Evolutionary conservation across 73 alveolate genomes (phyloP).

Genomic region (Paramecium octaurelia): DNA sequence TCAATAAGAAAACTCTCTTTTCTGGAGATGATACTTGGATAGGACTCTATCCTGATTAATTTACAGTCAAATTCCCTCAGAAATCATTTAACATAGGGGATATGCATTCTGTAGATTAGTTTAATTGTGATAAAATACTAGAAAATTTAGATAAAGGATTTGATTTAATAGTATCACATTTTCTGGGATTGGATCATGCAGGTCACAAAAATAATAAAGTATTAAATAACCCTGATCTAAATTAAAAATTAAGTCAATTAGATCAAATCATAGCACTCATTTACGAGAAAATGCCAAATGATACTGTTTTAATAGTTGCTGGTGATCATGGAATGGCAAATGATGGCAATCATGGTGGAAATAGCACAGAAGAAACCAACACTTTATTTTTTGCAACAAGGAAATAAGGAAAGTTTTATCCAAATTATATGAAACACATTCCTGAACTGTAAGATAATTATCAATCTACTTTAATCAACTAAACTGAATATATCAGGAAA

Average conservation of each 20-base stretch:
- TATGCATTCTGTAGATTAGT: slow-evolving; percentile 53
- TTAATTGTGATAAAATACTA: neutral
- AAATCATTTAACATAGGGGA: slow-evolving; percentile 71
- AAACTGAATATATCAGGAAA: neutral
- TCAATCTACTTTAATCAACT: neutral
- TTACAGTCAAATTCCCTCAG: slow-evolving; percentile 58
- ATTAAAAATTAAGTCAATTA: slow-evolving; percentile 61
- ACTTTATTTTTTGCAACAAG: slow-evolving; percentile 50
- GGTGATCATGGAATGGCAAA: slow-evolving; percentile 90
- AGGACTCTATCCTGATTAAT: slow-evolving; percentile 64
- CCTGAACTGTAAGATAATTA: neutral
- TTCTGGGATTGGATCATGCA: slow-evolving; percentile 83
- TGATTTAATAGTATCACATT: slow-evolving; percentile 63
- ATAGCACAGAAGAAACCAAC: slow-evolving; percentile 55
- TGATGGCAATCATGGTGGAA: slow-evolving; percentile 83
- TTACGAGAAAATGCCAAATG: slow-evolving; percentile 57
- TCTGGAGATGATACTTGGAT: slow-evolving; percentile 83
- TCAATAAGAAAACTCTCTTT: slow-evolving; percentile 50
- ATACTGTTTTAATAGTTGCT: slow-evolving; percentile 62
- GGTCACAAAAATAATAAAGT: slow-evolving; percentile 68
- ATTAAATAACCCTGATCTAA: neutral
- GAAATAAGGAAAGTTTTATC: neutral
- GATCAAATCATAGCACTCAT: slow-evolving; percentile 55
- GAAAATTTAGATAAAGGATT: neutral
- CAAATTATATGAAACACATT: neutral